Base-by-base conservation (phyloP, 2,329 filamentous ascomycete genomes). In the Teratosphaeriaceae sp. region DNA sequence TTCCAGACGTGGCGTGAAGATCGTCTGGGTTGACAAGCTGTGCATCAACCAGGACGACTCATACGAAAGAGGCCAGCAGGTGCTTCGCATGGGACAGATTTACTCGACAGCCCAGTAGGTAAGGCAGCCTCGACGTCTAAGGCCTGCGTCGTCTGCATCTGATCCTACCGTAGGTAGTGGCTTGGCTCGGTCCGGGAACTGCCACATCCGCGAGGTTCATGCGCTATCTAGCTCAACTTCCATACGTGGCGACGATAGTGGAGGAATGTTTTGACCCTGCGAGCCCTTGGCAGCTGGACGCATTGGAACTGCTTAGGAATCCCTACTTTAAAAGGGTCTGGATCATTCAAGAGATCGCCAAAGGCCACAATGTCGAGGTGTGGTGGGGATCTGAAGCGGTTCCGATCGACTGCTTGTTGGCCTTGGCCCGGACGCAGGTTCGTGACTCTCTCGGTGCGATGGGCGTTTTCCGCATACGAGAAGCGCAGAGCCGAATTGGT, bases 311-410 rank as follows among this genome's bases (percentile, higher is more conserved):
- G 8, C 16, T 34, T 7, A 15, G 7, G 8, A 9, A 18, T 20
- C 13, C 34, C 9, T 40, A 40, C 24, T 40, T 26, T 9, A 6
- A 18, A 7, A 13, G 37, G 15, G 18, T 30, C 5, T 40, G 37
- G 37, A 40, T 40, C 19, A 16, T 40, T 9, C 21, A 27, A 16
- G 37, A 40, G 27, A 16, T 40, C 19, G 23, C 21, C 7, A 30
- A 13, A n/a, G 37, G 9, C 5, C 21, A n/a, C 11, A 8, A 26
- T 27, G 37, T 40, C 8, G 13, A 26, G 19, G 8, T 26, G 8
- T 30, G 21, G 24, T 40, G 37, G 12, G 37, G 37, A 7, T 7
- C 5, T 9, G 37, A 40, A 5, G 7, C 13, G 5, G 37, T 30
- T 9, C 11, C 20, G 9, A 11, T 26, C 11, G 37, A 40, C 6